These are phyloP conservation scores for Spergularia bocconei DNA, from an alignment of 148 eudicot genomes.

Conservation along the genomic window DNA sequence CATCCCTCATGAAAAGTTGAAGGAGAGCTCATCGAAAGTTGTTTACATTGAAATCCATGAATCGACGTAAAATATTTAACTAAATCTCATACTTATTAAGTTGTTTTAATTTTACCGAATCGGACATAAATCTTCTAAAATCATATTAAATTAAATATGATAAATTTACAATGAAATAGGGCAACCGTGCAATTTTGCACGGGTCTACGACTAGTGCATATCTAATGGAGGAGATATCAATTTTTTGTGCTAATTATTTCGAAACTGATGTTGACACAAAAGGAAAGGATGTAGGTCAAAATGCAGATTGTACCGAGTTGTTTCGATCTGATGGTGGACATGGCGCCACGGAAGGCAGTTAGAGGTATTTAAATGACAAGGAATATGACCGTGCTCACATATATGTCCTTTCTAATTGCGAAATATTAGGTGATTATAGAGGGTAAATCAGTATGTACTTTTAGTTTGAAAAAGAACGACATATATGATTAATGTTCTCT, in stretches of 20 bases:
- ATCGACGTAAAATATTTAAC: too few relatives aligned
- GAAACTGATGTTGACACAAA: conserved; percentile 1
- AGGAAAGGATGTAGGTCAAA: not conserved
- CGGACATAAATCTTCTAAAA: too few relatives aligned
- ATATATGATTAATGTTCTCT: not conserved
- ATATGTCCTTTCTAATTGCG: not conserved
- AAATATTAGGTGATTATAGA: not conserved
- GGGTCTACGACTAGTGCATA: too few relatives aligned
- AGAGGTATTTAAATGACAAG: not conserved
- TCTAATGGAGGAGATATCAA: not conserved
- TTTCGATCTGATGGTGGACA: not conserved
- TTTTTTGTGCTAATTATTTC: conserved; percentile 1
- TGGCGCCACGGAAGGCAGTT: not conserved
- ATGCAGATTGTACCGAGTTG: not conserved
- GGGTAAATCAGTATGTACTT: not conserved
- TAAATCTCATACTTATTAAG: too few relatives aligned
- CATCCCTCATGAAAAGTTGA: too few relatives aligned
- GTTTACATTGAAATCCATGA: too few relatives aligned
- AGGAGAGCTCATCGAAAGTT: too few relatives aligned
- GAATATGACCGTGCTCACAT: conserved; percentile 14
- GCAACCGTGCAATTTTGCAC: too few relatives aligned
- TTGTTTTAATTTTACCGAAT: too few relatives aligned
- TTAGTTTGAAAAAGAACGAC: not conserved
- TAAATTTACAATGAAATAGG: too few relatives aligned
- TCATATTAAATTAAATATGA: too few relatives aligned